Conservation (phyloP, 2,329 filamentous ascomycete species). For the Exophiala sp. region DNA sequence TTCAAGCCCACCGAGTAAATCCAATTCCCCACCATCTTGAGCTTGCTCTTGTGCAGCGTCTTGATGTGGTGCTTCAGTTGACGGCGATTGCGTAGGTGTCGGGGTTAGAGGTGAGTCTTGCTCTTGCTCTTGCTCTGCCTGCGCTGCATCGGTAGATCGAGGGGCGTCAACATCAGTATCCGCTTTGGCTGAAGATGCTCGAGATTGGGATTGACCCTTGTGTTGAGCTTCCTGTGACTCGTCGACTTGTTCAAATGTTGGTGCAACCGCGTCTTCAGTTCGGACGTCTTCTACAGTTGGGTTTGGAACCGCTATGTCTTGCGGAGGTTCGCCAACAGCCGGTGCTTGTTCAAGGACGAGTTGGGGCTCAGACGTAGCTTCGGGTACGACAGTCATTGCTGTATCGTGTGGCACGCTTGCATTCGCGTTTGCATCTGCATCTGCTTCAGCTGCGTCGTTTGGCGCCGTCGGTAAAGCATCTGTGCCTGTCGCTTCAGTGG, state of each 20-base stretch:
- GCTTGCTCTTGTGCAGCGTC: background rate
- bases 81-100: background rate
- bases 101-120: background rate
- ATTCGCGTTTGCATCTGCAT: background rate
- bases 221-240: background rate
- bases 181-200: constrained; percentile 1
- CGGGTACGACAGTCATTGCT: background rate
- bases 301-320: too few relatives aligned
- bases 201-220: background rate
- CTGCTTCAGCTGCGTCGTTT: background rate
- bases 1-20: constrained; percentile 20
- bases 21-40: constrained; percentile 5
- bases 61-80: background rate
- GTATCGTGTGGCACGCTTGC: background rate
- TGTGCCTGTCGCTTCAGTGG: background rate
- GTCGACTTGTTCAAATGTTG: background rate
- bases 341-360: background rate
- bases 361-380: too few relatives aligned
- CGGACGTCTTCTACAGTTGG: background rate
- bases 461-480: background rate
- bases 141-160: background rate
- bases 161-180: background rate
- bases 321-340: background rate
- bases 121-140: background rate
- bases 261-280: background rate